phyloP scores from a whole-genome alignment of 2,329 filamentous ascomycete species.

The Intubia oerlemansii region DNA sequence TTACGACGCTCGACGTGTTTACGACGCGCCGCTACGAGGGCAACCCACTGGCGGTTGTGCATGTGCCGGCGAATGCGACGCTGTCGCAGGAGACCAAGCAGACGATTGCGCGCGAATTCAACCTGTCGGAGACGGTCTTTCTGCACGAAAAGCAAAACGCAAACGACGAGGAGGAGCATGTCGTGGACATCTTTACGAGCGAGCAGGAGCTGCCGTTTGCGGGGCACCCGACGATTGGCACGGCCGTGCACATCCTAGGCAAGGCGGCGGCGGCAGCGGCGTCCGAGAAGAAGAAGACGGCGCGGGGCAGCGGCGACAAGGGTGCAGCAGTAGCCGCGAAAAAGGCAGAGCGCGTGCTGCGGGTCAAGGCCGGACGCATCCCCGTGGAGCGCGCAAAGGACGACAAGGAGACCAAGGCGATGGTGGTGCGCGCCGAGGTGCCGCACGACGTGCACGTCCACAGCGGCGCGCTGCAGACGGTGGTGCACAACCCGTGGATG shows the following conservation, averaged over 20 bases:
- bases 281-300: background rate
- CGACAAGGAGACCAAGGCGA: too few relatives aligned
- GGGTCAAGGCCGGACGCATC: conserved; percentile 36
- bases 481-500: conserved; percentile 9
- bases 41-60: conserved; percentile 39
- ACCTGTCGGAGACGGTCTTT: conserved; percentile 42
- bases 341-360: too few relatives aligned
- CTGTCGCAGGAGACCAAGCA: conserved; percentile 33
- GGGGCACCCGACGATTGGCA: conserved; percentile 39
- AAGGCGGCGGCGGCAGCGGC: conserved; percentile 5
- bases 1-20: conserved; percentile 36
- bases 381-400: conserved; percentile 15
- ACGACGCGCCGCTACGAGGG: conserved; percentile 28
- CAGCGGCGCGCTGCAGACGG: conserved; percentile 15
- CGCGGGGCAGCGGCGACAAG: too few relatives aligned
- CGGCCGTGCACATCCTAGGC: conserved; percentile 25
- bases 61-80: conserved; percentile 19
- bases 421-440: conserved; percentile 40
- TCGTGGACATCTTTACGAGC: conserved; percentile 40
- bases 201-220: conserved; percentile 35
- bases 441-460: conserved; percentile 49
- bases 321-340: too few relatives aligned
- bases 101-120: conserved; percentile 38
- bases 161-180: conserved; percentile 12
- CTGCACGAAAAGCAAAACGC: conserved; percentile 22